These are phyloP conservation scores for Colletotrichum gloeosporioides DNA, from an alignment of 2,329 filamentous ascomycete species.

Conservation along the genomic window DNA sequence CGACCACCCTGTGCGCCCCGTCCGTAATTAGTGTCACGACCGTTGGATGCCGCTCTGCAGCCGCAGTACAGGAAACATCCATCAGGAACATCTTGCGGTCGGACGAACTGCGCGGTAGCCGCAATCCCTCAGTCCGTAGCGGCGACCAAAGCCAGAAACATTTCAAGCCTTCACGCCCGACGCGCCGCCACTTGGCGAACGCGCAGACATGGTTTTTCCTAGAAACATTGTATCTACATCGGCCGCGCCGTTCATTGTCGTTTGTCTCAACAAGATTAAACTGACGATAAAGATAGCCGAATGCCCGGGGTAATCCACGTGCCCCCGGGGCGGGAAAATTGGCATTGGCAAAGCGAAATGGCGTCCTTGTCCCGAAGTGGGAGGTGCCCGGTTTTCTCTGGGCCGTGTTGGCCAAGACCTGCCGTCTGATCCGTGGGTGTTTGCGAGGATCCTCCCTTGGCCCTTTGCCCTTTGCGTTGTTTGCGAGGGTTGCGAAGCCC, in stretches of 20 bases:
- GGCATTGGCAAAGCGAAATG: slow-evolving; percentile 15
- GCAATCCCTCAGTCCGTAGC: background rate
- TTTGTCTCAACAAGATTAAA: slow-evolving; percentile 8
- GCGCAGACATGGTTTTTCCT: background rate
- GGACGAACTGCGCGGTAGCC: background rate
- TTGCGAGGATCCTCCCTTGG: background rate
- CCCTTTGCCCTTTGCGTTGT: background rate
- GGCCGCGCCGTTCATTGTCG: background rate
- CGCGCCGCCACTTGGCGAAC: background rate
- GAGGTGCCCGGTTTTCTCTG: background rate
- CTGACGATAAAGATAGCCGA: slow-evolving; percentile 21
- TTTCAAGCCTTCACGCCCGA: background rate
- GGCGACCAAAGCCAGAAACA: background rate
- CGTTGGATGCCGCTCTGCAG: background rate
- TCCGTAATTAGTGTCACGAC: background rate
- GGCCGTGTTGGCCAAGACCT: slow-evolving; percentile 17
- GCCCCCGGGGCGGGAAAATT: slow-evolving; percentile 7
- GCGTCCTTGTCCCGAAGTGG: slow-evolving; percentile 7
- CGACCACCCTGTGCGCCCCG: background rate
- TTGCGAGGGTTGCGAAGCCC: background rate
- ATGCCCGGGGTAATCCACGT: slow-evolving; percentile 17
- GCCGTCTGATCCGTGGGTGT: slow-evolving; percentile 19
- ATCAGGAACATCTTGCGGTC: background rate
- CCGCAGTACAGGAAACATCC: background rate
- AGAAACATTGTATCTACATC: background rate